Percentiles rank a stretch among this genome's conserved stretches.
phyloP scores from a whole-genome alignment of 805 yeast genomes.

The Candida maltosa region DNA sequence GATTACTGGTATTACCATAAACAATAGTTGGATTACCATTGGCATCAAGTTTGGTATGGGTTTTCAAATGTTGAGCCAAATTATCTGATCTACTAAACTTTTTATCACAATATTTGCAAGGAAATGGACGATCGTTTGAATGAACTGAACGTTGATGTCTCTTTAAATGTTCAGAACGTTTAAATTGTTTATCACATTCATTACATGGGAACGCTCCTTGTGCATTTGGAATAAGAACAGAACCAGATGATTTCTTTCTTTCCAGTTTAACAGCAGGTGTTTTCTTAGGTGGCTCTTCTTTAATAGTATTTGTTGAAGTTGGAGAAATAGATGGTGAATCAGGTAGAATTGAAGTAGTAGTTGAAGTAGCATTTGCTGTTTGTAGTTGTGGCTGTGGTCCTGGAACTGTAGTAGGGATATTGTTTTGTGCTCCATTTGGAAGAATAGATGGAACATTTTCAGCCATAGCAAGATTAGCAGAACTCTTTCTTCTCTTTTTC shows the following conservation, averaged over 20 bases:
- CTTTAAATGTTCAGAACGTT: constrained; percentile 41
- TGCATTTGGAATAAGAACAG: constrained; percentile 2
- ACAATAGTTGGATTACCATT: constrained; percentile 22
- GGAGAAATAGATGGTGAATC: constrained; percentile 2
- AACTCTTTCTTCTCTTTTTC: constrained; percentile 8
- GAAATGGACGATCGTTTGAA: constrained; percentile 43
- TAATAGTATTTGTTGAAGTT: background rate
- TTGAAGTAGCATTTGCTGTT: background rate
- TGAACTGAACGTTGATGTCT: constrained; percentile 42
- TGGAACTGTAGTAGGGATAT: background rate
- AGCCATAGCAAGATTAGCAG: background rate
- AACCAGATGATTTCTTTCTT: too few relatives aligned
- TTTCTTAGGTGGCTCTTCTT: background rate
- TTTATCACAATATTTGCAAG: constrained; percentile 43
- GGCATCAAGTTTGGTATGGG: constrained; percentile 32
- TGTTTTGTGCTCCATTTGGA: background rate
- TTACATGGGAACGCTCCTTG: constrained; percentile 34
- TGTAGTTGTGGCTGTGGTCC: background rate
- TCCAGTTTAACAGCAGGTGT: too few relatives aligned
- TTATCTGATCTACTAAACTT: constrained; percentile 41
- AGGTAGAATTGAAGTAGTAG: background rate
- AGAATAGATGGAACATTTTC: background rate
- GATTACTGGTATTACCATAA: constrained; percentile 5
- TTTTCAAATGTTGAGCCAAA: constrained; percentile 43
- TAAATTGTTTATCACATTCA: constrained; percentile 40